Evolutionary conservation across 2,329 filamentous ascomycete species (phyloP).

Genomic region (Clonostachys rosea): DNA sequence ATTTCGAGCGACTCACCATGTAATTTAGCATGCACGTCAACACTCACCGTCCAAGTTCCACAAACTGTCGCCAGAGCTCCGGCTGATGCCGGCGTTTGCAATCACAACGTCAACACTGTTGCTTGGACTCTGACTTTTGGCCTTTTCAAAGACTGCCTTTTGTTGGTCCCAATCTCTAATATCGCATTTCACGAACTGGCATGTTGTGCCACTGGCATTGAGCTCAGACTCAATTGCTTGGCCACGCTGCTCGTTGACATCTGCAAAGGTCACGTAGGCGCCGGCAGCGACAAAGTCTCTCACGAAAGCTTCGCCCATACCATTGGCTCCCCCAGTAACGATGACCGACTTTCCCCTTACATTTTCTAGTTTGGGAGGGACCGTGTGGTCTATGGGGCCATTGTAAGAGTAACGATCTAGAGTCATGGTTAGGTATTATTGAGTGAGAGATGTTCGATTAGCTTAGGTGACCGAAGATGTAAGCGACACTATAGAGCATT

Average conservation of each 20-base stretch:
- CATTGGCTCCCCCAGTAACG: neutral
- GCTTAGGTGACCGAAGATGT: no score
- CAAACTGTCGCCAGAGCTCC: slow-evolving; percentile 21
- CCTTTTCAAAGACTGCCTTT: slow-evolving; percentile 30
- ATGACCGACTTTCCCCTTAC: neutral
- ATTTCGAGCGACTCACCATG: no score
- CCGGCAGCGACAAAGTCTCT: neutral
- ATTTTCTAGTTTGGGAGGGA: no score
- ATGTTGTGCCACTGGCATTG: no score
- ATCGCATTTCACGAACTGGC: slow-evolving; percentile 31
- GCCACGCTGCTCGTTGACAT: no score
- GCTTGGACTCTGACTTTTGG: slow-evolving; percentile 24
- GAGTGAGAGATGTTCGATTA: no score
- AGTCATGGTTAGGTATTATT: no score
- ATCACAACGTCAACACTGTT: slow-evolving; percentile 38
- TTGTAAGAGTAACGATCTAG: no score
- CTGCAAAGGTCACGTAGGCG: neutral
- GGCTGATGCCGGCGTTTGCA: slow-evolving; percentile 39
- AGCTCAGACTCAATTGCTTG: no score
- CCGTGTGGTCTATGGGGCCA: no score
- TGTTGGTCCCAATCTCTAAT: slow-evolving; percentile 36
- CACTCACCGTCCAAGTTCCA: slow-evolving; percentile 27
- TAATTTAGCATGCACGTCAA: no score
- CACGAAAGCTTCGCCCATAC: neutral
- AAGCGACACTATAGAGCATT: no score